Evolutionary conservation across 768 basidiomycete species (phyloP), one percentile per base, ranked within the genome.

Genomic region (Rossbeevera mucosa): DNA sequence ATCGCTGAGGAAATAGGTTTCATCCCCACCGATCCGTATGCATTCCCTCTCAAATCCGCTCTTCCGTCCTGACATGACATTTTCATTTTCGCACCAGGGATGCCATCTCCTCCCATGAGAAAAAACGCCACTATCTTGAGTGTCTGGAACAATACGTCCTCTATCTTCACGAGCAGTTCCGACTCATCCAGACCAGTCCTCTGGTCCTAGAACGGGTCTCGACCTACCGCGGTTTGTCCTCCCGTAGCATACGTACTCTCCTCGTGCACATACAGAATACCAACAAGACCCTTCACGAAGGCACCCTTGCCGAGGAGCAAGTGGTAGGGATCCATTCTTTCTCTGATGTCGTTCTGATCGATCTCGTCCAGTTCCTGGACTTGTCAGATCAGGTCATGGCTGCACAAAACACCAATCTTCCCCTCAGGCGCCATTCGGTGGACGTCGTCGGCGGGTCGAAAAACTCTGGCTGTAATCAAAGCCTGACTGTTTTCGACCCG

Each of bases 41-140:
- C 40, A 24, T 14, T 4, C 3, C 9, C 2, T 13, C 30, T 38
- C 8, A 20, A 38, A 38, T 25, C 13, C n/a, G 7, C 29, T 14
- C 5, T n/a, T 33, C 16, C 4, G 1, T 36, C 47, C 29, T 16
- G n/a, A 7, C 21, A 7, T n/a, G n/a, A n/a, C n/a, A n/a, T n/a
- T n/a, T n/a, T n/a, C n/a, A n/a, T 22, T 18, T 9, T 29, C 2
- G 4, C 44, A 13, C 13, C 50, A 85, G 84, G 1, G 86, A 88
- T 47, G 75, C 76, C n/a, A 87, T 89, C 50, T 83, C 86, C 3
- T 86, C 85, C 6, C 86, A 89, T 59, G 86, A 88, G 60, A 88
- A 88, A 61, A 88, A 88, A 59, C 71, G 86, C 2, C 77, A 83
- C 59, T 88, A 88, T 60, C 75, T 88, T 21, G 85, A 86, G 58